These are phyloP conservation scores for Nephromyces sp. DNA, from an alignment of 169 alveolate species.

Conservation along the genomic window DNA sequence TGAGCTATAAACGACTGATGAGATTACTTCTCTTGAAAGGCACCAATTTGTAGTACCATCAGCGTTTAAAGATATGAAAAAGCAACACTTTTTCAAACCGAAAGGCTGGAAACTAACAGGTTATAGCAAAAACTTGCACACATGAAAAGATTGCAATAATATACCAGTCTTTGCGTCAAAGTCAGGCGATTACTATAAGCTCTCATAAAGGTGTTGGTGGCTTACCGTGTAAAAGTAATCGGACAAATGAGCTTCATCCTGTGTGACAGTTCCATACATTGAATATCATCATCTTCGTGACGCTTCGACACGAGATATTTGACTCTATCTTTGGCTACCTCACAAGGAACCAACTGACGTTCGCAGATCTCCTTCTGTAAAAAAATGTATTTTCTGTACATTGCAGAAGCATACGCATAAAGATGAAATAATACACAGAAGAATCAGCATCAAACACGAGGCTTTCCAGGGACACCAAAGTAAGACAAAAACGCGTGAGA, in stretches of 20 bases:
- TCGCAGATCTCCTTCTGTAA: not conserved
- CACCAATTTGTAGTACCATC: too few relatives aligned
- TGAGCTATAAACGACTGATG: too few relatives aligned
- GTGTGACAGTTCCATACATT: slow-evolving; percentile 58
- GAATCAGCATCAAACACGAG: not conserved
- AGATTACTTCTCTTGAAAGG: too few relatives aligned
- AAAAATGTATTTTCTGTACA: not conserved
- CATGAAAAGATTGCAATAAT: not conserved
- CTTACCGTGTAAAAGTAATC: slow-evolving; percentile 52
- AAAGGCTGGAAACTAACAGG: not conserved
- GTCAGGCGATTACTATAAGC: not conserved
- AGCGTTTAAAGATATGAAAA: too few relatives aligned
- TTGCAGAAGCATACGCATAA: not conserved
- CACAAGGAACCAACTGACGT: slow-evolving; percentile 2
- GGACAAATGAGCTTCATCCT: slow-evolving; percentile 63
- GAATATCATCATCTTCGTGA: slow-evolving; percentile 62
- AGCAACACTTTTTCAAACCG: too few relatives aligned
- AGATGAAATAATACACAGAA: not conserved
- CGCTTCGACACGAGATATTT: slow-evolving; percentile 20
- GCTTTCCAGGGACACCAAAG: not conserved
- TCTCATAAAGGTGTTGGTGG: not conserved
- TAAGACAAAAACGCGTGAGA: not conserved
- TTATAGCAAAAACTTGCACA: not conserved
- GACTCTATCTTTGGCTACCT: slow-evolving; percentile 37
- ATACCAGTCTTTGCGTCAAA: not conserved